These are phyloP conservation scores for Brasenia schreberi DNA, from an alignment of 164 flowering plant genomes.

Conservation along the genomic window DNA sequence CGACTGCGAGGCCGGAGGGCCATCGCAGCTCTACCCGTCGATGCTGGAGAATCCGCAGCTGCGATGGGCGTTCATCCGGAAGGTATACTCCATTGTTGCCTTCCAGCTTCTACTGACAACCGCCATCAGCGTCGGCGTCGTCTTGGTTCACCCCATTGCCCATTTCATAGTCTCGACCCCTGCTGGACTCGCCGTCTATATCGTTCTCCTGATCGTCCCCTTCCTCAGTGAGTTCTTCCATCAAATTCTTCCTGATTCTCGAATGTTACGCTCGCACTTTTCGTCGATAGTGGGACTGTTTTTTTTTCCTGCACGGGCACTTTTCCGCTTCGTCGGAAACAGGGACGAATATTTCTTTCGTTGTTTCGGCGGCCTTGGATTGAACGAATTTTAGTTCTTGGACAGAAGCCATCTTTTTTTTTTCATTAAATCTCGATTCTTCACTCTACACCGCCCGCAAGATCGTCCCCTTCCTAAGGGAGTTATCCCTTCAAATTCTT, in stretches of 20 bases:
- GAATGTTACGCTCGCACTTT: too few species aligned
- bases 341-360: too few species aligned
- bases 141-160: conserved; percentile 29
- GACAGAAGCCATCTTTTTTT: too few species aligned
- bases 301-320: too few species aligned
- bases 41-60: conserved; percentile 51
- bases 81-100: conserved; percentile 42
- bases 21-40: conserved; percentile 32
- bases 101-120: conserved; percentile 49
- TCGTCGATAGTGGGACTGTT: too few species aligned
- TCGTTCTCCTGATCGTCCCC: conserved; percentile 35
- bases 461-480: too few species aligned
- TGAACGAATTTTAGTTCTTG: too few species aligned
- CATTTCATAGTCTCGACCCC: conserved; percentile 29
- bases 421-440: too few species aligned
- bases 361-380: too few species aligned
- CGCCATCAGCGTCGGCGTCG: conserved; percentile 44
- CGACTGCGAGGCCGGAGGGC: not conserved
- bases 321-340: too few species aligned
- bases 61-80: conserved; percentile 68
- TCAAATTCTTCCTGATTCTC: not conserved
- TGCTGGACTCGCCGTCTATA: conserved; percentile 51
- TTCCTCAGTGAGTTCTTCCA: conserved; percentile 28
- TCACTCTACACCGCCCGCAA: too few species aligned
- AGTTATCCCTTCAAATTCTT: too few species aligned